Evolutionary conservation across 805 yeast genomes (phyloP).

Genomic region (Metschnikowia colocasiae): DNA sequence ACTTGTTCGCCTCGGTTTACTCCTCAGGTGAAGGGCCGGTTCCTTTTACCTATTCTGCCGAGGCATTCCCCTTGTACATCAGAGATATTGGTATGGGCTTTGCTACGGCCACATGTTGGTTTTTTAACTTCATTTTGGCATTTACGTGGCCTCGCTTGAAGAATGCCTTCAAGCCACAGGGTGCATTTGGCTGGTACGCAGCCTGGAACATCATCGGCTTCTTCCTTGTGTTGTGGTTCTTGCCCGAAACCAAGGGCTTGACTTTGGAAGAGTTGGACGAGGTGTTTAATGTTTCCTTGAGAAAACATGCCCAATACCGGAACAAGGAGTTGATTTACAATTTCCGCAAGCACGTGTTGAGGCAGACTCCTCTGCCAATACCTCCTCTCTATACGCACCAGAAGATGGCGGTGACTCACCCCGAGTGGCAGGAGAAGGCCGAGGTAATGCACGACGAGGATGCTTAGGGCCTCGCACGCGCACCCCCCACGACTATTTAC

Average conservation of each 20-base stretch:
- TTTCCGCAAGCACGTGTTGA: slow-evolving; percentile 45
- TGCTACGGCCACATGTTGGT: slow-evolving; percentile 75
- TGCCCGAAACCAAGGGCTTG: slow-evolving; percentile 69
- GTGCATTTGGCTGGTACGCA: slow-evolving; percentile 87
- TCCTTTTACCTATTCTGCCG: slow-evolving; percentile 86
- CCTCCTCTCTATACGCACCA: slow-evolving; percentile 57
- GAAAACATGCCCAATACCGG: slow-evolving; percentile 49
- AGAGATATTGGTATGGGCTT: slow-evolving; percentile 79
- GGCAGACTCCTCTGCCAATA: slow-evolving; percentile 42
- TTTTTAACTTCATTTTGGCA: slow-evolving; percentile 65
- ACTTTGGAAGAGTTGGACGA: slow-evolving; percentile 76
- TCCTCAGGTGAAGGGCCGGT: slow-evolving; percentile 89
- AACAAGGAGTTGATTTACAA: slow-evolving; percentile 33
- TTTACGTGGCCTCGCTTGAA: slow-evolving; percentile 76
- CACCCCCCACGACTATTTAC: not conserved
- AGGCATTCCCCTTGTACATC: slow-evolving; percentile 73
- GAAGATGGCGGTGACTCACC: slow-evolving; percentile 56
- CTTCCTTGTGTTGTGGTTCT: slow-evolving; percentile 64
- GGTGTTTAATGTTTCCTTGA: slow-evolving; percentile 59
- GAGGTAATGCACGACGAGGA: slow-evolving; percentile 50
- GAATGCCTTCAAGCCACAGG: slow-evolving; percentile 66
- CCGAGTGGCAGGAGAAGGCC: slow-evolving; percentile 61
- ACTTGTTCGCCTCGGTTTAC: slow-evolving; percentile 67
- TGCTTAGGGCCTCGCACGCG: slow-evolving; percentile 1
- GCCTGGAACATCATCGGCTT: slow-evolving; percentile 76